Base-by-base conservation (phyloP, 164 flowering plant genomes). In the Liquidambar formosana region DNA sequence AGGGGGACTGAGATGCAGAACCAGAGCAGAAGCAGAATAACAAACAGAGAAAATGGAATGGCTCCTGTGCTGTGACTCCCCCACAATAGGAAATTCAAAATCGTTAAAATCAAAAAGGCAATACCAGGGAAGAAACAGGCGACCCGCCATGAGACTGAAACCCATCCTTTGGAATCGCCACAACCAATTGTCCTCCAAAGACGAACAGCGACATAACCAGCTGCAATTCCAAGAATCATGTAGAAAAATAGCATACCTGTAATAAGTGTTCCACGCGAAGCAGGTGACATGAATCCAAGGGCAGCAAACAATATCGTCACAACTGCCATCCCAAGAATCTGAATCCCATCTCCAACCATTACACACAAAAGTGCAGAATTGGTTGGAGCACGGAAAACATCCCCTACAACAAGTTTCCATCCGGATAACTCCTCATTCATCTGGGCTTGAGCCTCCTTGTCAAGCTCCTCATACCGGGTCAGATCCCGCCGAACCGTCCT, bases 341-440 rank as follows among this genome's bases (percentile, higher is more conserved):
- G 94, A 74, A 89, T 86, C 8, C 97, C 97, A 75, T 89, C 84
- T 18, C 94, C 97, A 68, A 89, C 90, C 93, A 89, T 82, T 33
- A 91, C 71, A 70, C 97, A 89, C 48, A 91, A 66, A 16, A 91
- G 87, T 10, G 78, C 45, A 9, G 94, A 70, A 73, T 82, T 72
- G 26, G 61, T 57, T n/a, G 94, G 97, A 41, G 93, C 86, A 41
- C 94, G 85, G 75, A 91, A 91, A 52, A 89, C 94, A 83, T 91
- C 97, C 8, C 85, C 94, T 6, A 91, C 97, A 47, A 89, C 94
- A 67, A 91, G 90, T 75, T 91, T 91, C 97, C 97, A 91, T 13
- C 97, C 97, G 1, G 94, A 89, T 53, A 91, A 73, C 81, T 91
- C 97, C 82, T 91, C 97, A 54, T 88, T 89, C 93, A 91, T 91